Evolutionary conservation across 2,329 filamentous ascomycete genomes (phyloP), one percentile per base, ranked within the genome.

Genomic region (Biscogniauxia mediterranea): DNA sequence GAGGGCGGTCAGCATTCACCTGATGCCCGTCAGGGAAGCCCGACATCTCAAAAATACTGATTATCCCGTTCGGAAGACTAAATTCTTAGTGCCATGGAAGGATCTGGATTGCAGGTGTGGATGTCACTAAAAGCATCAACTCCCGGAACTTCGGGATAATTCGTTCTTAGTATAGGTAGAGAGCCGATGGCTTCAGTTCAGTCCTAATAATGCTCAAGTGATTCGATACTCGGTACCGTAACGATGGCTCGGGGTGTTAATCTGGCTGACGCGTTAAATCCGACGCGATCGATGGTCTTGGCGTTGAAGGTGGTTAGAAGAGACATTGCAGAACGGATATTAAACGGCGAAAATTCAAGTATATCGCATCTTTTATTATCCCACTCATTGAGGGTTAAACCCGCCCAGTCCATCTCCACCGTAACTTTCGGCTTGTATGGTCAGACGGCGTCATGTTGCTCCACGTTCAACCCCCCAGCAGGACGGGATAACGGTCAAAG

Each of bases 1-100:
- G 26, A n/a, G 68, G 42, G n/a, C 67, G 65, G 21, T 5, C 42
- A 19, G 51, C 13, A 25, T 54, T 17, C 19, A 25, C 42, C 25
- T 19, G 32, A 52, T 26, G 21, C 11, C 28, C 28, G 28, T 32
- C 28, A 32, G 28, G 28, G 7, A 13, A 32, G n/a, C 3, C n/a
- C 17, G 42, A 49, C 11, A 25, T 21, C 5, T 49, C 55, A 8
- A 17, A 6, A 46, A n/a, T 4, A 7, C 38, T 11, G 17, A 46
- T n/a, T 46, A 17, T 46, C 38, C 38, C 17, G 38, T 46, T 46
- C 17, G 38, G 17, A 46, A 11, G 38, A n/a, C 38, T 4, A 17
- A n/a, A 46, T 46, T 11, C 13, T 46, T 46, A n/a, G 17, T 46
- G 6, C 38, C 28, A 32, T 32, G 3, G 17, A 46, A 46, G 6